phyloP scores from a whole-genome alignment of 1,284 basidiomycete genomes.

The Schizophyllum commune region DNA sequence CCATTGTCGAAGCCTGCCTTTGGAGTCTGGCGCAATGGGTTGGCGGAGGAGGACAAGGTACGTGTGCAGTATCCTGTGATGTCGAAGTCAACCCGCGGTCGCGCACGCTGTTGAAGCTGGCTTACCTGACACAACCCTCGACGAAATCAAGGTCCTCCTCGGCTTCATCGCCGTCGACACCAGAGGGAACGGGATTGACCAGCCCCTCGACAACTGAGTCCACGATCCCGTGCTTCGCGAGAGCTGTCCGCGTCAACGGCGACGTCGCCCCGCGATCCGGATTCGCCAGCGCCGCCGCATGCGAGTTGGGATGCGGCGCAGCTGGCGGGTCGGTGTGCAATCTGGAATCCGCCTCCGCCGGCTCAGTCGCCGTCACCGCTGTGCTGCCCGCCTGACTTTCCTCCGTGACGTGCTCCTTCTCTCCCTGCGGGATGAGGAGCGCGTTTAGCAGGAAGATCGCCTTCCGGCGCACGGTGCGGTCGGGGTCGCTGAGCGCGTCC shows the following conservation, averaged over 20 bases:
- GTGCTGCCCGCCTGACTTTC: background rate
- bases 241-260: slow-evolving; percentile 36
- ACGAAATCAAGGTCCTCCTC: slow-evolving; percentile 72
- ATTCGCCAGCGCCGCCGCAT: slow-evolving; percentile 49
- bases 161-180: slow-evolving; percentile 56
- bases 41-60: slow-evolving; percentile 29
- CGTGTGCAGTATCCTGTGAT: slow-evolving; percentile 44
- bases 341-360: slow-evolving; percentile 1
- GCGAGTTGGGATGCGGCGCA: slow-evolving; percentile 58
- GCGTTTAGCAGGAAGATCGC: slow-evolving; percentile 78
- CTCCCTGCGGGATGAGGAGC: slow-evolving; percentile 55
- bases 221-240: slow-evolving; percentile 38
- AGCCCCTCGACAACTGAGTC: slow-evolving; percentile 29
- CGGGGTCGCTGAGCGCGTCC: slow-evolving; percentile 65
- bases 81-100: background rate
- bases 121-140: slow-evolving; percentile 68
- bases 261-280: slow-evolving; percentile 45
- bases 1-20: background rate
- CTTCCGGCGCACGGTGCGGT: slow-evolving; percentile 76
- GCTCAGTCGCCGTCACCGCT: background rate
- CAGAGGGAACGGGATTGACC: slow-evolving; percentile 50
- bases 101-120: slow-evolving; percentile 18
- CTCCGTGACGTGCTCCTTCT: background rate
- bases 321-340: slow-evolving; percentile 8
- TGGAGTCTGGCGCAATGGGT: background rate